phyloP scores from a whole-genome alignment of 495 filamentous ascomycete genomes.

The Penicillium goetzii region DNA sequence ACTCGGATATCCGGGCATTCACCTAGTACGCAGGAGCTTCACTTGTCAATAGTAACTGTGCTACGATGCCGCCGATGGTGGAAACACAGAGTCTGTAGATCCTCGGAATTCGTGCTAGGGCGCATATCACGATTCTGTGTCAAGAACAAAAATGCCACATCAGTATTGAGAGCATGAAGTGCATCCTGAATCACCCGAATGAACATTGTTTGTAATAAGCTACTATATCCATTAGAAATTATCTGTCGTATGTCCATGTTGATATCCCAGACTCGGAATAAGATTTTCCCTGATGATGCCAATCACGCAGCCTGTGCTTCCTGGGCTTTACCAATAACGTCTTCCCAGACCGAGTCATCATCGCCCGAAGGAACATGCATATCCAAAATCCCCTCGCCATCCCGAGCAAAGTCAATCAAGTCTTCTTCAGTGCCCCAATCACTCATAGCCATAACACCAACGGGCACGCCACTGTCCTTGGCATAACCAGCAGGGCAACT shows the following conservation, averaged over 20 bases:
- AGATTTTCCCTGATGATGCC: neutral
- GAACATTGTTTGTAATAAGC: neutral
- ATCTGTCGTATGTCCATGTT: neutral
- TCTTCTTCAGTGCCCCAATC: conserved; percentile 88
- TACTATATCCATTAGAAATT: neutral
- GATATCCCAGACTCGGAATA: neutral
- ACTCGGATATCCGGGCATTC: too few species aligned
- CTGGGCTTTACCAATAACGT: conserved; percentile 39
- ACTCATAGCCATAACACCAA: conserved; percentile 87
- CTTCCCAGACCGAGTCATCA: conserved; percentile 38
- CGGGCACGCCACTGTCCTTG: conserved; percentile 60
- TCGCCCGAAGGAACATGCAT: conserved; percentile 30
- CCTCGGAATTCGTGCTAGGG: neutral
- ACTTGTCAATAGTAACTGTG: too few species aligned
- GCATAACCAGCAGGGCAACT: conserved; percentile 76
- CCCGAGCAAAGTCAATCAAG: conserved; percentile 73
- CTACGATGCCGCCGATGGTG: neutral
- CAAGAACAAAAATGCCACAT: neutral
- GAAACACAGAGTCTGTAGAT: neutral
- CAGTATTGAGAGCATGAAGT: neutral
- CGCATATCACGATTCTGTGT: neutral
- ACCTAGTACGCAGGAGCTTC: too few species aligned
- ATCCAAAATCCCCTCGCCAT: conserved; percentile 61
- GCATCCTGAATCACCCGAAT: neutral
- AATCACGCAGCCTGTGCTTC: conserved; percentile 16